phyloP scores from a whole-genome alignment of 441 rosid genomes.

The Adansonia grandidieri region DNA sequence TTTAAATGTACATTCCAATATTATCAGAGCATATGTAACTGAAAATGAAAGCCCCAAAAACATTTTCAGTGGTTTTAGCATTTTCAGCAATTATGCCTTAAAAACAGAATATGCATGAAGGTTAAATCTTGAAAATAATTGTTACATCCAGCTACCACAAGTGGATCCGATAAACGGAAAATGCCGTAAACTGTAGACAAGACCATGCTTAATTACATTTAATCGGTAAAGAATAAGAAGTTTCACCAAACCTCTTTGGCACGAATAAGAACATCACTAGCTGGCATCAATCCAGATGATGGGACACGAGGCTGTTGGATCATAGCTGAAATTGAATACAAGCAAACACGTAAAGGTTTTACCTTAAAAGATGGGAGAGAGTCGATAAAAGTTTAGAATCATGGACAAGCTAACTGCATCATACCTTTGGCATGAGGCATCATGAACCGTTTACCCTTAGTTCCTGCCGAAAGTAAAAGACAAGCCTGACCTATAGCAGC shows the following conservation, averaged over 20 bases:
- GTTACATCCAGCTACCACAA: background rate
- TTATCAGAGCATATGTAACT: background rate
- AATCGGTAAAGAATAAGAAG: background rate
- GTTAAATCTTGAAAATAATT: background rate
- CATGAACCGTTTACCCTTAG: slow-evolving; percentile 81
- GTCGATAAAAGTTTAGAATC: slow-evolving; percentile 3
- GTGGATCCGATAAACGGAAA: background rate
- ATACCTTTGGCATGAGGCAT: slow-evolving; percentile 89
- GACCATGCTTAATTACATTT: slow-evolving; percentile 9
- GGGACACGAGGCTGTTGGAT: slow-evolving; percentile 87
- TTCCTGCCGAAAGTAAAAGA: slow-evolving; percentile 80
- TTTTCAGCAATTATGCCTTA: background rate
- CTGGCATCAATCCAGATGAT: slow-evolving; percentile 82
- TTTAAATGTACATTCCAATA: background rate
- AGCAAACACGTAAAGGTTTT: slow-evolving; percentile 20
- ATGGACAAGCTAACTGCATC: slow-evolving; percentile 19
- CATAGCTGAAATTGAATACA: slow-evolving; percentile 58
- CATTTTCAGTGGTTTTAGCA: background rate
- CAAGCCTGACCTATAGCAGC: slow-evolving; percentile 85
- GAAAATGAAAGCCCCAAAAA: background rate
- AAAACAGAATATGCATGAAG: background rate
- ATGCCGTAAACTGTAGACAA: background rate
- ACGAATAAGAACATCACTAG: slow-evolving; percentile 80
- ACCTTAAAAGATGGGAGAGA: background rate
- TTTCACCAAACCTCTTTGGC: slow-evolving; percentile 73